Conservation (phyloP, 163 green algal genomes). For the Volvox carteri region DNA sequence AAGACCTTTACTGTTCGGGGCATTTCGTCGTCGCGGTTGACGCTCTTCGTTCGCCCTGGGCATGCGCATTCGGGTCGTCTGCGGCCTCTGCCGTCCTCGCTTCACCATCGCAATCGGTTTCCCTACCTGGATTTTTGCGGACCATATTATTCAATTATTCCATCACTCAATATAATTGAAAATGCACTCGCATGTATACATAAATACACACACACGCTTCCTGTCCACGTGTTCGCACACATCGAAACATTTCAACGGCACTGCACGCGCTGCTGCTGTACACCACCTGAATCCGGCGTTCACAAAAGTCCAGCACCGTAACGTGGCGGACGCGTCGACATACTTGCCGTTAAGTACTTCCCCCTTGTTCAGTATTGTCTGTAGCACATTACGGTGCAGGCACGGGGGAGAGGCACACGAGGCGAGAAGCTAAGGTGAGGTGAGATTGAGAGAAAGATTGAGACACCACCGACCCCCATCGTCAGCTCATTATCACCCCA, state of each 20-base stretch:
- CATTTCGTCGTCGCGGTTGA: no score
- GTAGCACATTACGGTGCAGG: background rate
- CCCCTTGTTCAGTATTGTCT: background rate
- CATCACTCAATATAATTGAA: background rate
- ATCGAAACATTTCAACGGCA: background rate
- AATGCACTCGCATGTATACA: background rate
- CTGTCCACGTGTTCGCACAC: background rate
- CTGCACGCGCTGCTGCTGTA: background rate
- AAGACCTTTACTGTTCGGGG: background rate
- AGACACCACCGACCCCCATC: background rate
- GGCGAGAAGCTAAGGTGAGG: background rate
- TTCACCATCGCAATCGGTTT: no score
- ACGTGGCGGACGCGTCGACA: background rate
- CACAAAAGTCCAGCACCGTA: slow-evolving; percentile 44
- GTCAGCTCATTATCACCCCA: background rate
- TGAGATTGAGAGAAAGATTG: background rate
- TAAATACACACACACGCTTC: background rate
- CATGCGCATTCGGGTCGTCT: no score
- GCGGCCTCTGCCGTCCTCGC: no score
- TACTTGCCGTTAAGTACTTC: background rate
- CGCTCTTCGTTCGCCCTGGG: no score
- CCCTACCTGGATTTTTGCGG: no score
- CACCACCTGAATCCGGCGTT: slow-evolving; percentile 6
- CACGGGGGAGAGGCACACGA: background rate
- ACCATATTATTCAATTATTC: background rate